Percentiles rank a stretch among this genome's conserved stretches.
These are phyloP conservation scores for Colletotrichum simmondsii DNA, from an alignment of 2,329 filamentous ascomycete species.

Conservation along the genomic window DNA sequence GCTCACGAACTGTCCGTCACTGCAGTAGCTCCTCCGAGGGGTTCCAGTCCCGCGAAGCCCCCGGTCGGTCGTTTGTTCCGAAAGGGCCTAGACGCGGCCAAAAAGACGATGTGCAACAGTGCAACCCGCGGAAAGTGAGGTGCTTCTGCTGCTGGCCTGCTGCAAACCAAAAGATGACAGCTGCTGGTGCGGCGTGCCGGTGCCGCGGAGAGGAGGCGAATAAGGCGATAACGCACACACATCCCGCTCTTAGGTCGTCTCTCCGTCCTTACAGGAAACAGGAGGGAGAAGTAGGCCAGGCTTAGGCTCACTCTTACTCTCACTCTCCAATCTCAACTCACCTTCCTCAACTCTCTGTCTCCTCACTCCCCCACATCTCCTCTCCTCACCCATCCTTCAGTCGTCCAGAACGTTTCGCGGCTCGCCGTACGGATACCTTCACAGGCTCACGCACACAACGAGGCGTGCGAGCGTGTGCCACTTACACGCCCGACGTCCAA, in stretches of 20 bases:
- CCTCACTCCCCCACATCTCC: not conserved
- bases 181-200: not conserved
- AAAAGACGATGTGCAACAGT: not conserved
- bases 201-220: not conserved
- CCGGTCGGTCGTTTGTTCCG: conserved; percentile 18
- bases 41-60: conserved; percentile 3
- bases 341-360: not conserved
- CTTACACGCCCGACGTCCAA: conserved; percentile 1
- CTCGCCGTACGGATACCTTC: not conserved
- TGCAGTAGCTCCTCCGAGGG: conserved; percentile 7
- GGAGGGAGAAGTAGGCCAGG: too few species aligned
- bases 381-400: not conserved
- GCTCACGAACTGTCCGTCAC: not conserved
- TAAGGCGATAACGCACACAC: not conserved
- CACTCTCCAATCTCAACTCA: not conserved
- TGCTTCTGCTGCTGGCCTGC: not conserved
- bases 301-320: too few species aligned
- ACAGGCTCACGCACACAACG: not conserved
- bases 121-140: not conserved
- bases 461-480: not conserved
- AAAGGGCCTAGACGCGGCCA: conserved; percentile 11
- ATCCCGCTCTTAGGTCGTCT: not conserved
- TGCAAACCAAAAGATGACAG: not conserved
- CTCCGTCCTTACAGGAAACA: not conserved
- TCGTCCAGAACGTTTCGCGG: not conserved